Evolutionary conservation across 2,329 filamentous ascomycete species (phyloP), one percentile per base, ranked within the genome.

Genomic region (Diaporthe vaccinii): DNA sequence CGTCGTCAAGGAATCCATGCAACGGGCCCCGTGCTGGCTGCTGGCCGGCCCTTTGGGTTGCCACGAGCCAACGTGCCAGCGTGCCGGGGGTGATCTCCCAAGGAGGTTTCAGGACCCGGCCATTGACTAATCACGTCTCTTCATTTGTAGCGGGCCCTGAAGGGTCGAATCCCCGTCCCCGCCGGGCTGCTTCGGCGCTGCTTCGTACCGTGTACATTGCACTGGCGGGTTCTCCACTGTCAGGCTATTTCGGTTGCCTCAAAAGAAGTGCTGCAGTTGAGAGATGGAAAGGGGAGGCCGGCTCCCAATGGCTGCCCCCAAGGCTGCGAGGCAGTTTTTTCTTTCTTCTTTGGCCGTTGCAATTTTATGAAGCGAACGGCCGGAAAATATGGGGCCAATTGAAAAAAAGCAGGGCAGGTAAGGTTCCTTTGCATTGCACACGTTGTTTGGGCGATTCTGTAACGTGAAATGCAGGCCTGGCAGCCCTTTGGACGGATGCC

Each of bases 91-190:
- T 62, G 59, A n/a, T 34, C 15, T n/a, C 25, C 34, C 44, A 62
- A 61, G 57, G 67, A 28, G 55, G 73, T 74, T 74, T 74, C 73
- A 74, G 61, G 46, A 65, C 36, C 59, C 57, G 65, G 72, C 62
- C 55, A 61, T 70, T 74, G 73, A 49, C 53, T 61, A 74, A 74
- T 74, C 73, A 74, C 17, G n/a, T 53, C 44, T 58, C 34, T 57
- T 31, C 31, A 22, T 68, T 70, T 39, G 46, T 46, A 25, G 62
- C 62, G 65, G 65, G 44, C 49, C 65, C 39, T 62, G 36, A 49
- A 44, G 14, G 28, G 36, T 59, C 44, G n/a, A 28, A 39, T 41
- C 70, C 58, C 70, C 70, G 46, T 62, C 72, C 36, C 59, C 49
- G 59, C 28, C 72, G 41, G 46, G 36, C 36, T 20, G 72, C 41